Evolutionary conservation across 345 rosid species (phyloP), one percentile per base, ranked within the genome.

Genomic region (Atalantia buxifolia): DNA sequence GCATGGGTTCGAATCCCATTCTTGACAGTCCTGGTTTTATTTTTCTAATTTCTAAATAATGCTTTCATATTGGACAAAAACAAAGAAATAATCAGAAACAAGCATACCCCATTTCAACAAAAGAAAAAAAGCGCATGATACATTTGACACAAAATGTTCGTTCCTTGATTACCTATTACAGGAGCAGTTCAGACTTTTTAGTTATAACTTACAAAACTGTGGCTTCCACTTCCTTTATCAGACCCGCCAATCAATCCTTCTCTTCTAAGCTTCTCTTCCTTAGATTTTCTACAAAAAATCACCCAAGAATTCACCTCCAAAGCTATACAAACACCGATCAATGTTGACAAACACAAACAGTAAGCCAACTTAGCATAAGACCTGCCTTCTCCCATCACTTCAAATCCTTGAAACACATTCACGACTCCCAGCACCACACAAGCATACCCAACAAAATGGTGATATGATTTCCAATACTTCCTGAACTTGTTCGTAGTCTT

Each of bases 261-360:
- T 79, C 97, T 88, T 79, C 91, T 92, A 85, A 96, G 75, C 90
- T 94, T 92, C 74, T 94, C 99, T 57, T 94, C 98, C 83, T 96
- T 92, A 6, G 98, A 90, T 79, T 94, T 96, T 80, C 98, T 88
- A 60, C 98, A 92, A 78, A 96, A 96, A 68, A 91, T 79, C 77
- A 96, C 98, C 99, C 99, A 96, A 9, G 95, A 89, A 75, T 96
- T 94, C 71, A 92, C 97, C 84, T 94, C 98, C 92, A 96, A 78
- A 4, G 98, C 97, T 61, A 94, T 85, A 69, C 93, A 94, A n/a
- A 82, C 86, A 0, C 98, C 99, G 1, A 93, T 50, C 80, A 96
- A 61, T 4, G 95, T 85, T 0, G 98, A 90, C 9, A 96, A 78
- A 66, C 98, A 87, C 82, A 96, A 40, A 78, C 99, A 94, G 69